phyloP scores from a whole-genome alignment of 2,329 filamentous ascomycete genomes.

The Mollisiaceae sp. region DNA sequence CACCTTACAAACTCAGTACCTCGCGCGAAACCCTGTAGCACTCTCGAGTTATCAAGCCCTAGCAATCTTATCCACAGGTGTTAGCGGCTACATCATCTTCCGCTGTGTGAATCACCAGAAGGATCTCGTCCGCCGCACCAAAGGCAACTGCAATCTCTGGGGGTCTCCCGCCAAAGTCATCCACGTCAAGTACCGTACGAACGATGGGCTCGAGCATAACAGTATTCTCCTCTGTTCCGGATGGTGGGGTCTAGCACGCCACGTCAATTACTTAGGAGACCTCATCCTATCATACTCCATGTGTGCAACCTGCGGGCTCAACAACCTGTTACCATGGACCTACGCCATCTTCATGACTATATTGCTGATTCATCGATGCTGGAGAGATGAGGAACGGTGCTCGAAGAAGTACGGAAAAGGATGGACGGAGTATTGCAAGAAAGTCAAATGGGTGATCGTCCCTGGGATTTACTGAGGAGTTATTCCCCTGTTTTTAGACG shows the following conservation, averaged over 20 bases:
- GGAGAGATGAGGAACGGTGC: constrained; percentile 52
- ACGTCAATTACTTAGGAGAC: constrained; percentile 50
- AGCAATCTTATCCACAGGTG: constrained; percentile 41
- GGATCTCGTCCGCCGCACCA: constrained; percentile 47
- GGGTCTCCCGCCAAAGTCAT: constrained; percentile 48
- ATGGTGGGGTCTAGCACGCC: constrained; percentile 49
- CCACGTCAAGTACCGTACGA: constrained; percentile 47
- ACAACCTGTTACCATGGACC: constrained; percentile 49
- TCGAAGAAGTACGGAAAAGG: constrained; percentile 50
- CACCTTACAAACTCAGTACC: constrained; percentile 54
- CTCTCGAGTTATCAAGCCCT: constrained; percentile 38
- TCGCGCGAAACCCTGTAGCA: constrained; percentile 48
- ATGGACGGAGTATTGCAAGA: constrained; percentile 48
- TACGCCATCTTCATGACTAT: constrained; percentile 53
- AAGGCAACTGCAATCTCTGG: constrained; percentile 50
- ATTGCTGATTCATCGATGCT: constrained; percentile 51
- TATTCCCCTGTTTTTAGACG: neutral
- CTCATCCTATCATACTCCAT: constrained; percentile 47
- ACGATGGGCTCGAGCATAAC: constrained; percentile 48
- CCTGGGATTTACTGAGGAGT: neutral
- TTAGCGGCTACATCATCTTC: constrained; percentile 51
- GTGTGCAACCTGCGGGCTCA: constrained; percentile 49
- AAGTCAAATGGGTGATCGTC: constrained; percentile 7
- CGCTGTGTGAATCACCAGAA: constrained; percentile 53
- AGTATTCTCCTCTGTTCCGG: constrained; percentile 47